Conservation (phyloP, 345 rosid genomes). For the Raphanus raphanistrum region DNA sequence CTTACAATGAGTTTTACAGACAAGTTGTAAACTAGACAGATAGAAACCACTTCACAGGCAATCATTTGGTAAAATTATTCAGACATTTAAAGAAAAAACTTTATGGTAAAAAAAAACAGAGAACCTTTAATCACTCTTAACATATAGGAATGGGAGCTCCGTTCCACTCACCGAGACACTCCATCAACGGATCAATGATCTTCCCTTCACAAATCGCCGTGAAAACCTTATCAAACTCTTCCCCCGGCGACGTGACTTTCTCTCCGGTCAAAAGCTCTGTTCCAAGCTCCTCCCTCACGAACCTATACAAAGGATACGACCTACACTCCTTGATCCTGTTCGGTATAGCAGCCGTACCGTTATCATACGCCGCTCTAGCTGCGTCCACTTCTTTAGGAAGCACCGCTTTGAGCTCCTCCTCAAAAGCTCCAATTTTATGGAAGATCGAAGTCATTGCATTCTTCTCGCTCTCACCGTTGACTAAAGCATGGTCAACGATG, state of each 20-base stretch:
- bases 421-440: constrained; percentile 62
- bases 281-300: constrained; percentile 61
- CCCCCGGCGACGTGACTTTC: constrained; percentile 62
- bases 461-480: constrained; percentile 58
- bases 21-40: constrained; percentile 15
- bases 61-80: constrained; percentile 27
- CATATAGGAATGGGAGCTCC: constrained; percentile 71
- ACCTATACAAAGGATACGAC: constrained; percentile 70
- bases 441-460: constrained; percentile 53
- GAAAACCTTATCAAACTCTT: constrained; percentile 70
- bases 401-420: constrained; percentile 54
- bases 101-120: constrained; percentile 2
- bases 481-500: constrained; percentile 61
- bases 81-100: background rate
- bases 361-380: constrained; percentile 51
- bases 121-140: constrained; percentile 15
- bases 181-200: constrained; percentile 65
- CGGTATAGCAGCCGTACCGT: constrained; percentile 48
- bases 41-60: constrained; percentile 29
- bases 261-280: constrained; percentile 64
- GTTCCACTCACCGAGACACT: constrained; percentile 73
- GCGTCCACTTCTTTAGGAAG: constrained; percentile 65
- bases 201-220: constrained; percentile 63
- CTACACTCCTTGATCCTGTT: constrained; percentile 72
- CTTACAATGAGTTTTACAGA: constrained; percentile 32